These are phyloP conservation scores for Trametes punicea DNA, from an alignment of 768 basidiomycete species.

Conservation along the genomic window DNA sequence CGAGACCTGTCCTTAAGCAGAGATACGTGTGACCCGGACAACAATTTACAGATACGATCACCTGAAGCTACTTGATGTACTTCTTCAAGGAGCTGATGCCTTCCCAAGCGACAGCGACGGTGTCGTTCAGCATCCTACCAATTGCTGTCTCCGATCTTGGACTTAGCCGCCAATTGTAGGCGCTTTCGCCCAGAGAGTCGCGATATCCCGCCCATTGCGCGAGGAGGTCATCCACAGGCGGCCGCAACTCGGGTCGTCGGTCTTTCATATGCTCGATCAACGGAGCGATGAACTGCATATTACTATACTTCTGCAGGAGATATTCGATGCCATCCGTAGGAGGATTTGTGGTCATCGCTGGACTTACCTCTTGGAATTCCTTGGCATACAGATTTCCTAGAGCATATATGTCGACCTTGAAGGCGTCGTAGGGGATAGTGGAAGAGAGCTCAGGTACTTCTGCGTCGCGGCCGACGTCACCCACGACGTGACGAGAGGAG, in stretches of 20 bases:
- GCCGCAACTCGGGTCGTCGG: conserved; percentile 5
- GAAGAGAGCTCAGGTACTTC: conserved; percentile 23
- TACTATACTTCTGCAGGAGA: conserved; percentile 12
- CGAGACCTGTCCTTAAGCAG: too few relatives aligned
- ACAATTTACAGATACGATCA: background rate
- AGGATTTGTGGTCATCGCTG: background rate
- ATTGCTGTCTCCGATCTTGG: conserved; percentile 6
- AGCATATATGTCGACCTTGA: conserved; percentile 23
- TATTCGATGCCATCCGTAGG: background rate
- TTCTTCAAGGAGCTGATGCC: conserved; percentile 11
- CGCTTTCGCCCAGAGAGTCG: background rate
- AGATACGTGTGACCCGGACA: too few relatives aligned
- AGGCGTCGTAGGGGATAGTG: conserved; percentile 22
- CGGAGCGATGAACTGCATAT: conserved; percentile 15
- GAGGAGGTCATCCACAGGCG: conserved; percentile 5
- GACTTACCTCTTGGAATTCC: conserved; percentile 19
- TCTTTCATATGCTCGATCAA: conserved; percentile 16
- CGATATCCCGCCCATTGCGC: conserved; percentile 7
- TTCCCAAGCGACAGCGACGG: conserved; percentile 21
- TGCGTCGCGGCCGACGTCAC: conserved; percentile 17
- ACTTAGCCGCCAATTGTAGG: conserved; percentile 11
- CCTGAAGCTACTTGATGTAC: background rate
- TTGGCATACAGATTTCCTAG: conserved; percentile 25
- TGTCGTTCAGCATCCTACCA: conserved; percentile 18
- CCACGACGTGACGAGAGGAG: conserved; percentile 9